Evolutionary conservation across 768 basidiomycete genomes (phyloP), one percentile per base, ranked within the genome.

Genomic region (Boletus vermiculosoides): DNA sequence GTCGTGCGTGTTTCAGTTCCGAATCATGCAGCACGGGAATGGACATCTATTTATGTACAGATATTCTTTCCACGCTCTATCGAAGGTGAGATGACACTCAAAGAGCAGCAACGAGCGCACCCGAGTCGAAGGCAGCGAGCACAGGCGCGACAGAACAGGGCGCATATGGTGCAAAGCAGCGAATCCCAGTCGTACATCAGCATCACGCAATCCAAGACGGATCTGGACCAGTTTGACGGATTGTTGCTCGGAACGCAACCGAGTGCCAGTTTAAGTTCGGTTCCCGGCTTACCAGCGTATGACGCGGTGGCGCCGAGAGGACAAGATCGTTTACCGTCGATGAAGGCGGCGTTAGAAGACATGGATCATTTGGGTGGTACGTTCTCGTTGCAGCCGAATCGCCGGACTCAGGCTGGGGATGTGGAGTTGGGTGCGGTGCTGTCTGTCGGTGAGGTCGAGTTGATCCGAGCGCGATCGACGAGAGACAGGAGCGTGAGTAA

Each of bases 1-100:
- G 30, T 30, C 28, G 30, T 9, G 30, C 30, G 30, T 30, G 30
- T 30, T 30, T 30, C 30, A 8, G 22, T n/a, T 7, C 5, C 20
- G 34, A 9, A 23, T 33, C n/a, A 5, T 2, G 8, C 2, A 23
- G 16, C 33, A 1, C 16, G 20, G 1, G 30, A 30, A 30, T 9
- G 30, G 9, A 9, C 30, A 9, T 30, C 9, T 30, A 9, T 30
- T 30, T 9, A 30, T 30, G 30, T 30, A 30, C 30, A 30, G 30
- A 30, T 92, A 36, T 92, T 92, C 78, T 92, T 92, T 75, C 90
- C 90, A 50, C 87, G 90, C 40, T 88, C 86, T 7, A 79, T 86
- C 44, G 80, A 87, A 70, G 74, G 79, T 20, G 88, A 89, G 70
- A 85, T 87, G 23, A 76, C 79, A 4, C 71, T 74, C 5, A 77